Base-by-base conservation (phyloP, 2,329 filamentous ascomycete species). In the Pyricularia sp. region DNA sequence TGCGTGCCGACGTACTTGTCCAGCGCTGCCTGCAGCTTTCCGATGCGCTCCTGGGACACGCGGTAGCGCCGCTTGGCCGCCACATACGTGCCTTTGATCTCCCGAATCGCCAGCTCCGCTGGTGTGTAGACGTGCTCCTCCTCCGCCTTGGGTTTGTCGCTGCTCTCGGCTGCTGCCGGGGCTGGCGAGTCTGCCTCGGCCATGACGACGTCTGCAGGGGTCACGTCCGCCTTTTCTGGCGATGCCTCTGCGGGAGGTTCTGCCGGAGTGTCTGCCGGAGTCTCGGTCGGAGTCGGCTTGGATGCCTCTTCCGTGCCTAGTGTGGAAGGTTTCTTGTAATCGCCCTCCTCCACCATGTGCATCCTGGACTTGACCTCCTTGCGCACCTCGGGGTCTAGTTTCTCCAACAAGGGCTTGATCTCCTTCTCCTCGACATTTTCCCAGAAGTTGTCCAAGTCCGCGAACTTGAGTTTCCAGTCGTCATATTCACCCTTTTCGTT, bases 61-160 rank as follows among this genome's bases (percentile, higher is more conserved):
- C 93, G 90, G 74, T 97, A 97, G 1, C 86, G 83, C 60, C 90
- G 87, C 78, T 96, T 96, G 33, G 93, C 92, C 6, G 83, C 78
- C 65, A 93, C 82, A 74, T 96, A 96, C 28, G 91, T 89, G 4
- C 85, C 82, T 73, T 96, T 93, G 73, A 97, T 84, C 66, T 88
- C 81, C 70, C 87, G 88, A 65, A 91, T 79, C 13, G 87, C 87
- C 67, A 82, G 79, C 68, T 88, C 84, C n/a, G 88, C 80, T 6
- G 80, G 72, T 60, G 79, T 75, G 31, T 66, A 65, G 33, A 40
- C 35, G 31, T 31, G 35, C 31, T 40, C 31, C 31, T 40, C 31
- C 31, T 22, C 31, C 31, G 13, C 19, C 35, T 71, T 68, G 16
- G 67, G 24, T 5, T 44, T 26, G 8, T 40, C 62, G 13, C 13